These are phyloP conservation scores for Metarhizium sp. DNA, from an alignment of 2,329 filamentous ascomycete species.

Conservation along the genomic window DNA sequence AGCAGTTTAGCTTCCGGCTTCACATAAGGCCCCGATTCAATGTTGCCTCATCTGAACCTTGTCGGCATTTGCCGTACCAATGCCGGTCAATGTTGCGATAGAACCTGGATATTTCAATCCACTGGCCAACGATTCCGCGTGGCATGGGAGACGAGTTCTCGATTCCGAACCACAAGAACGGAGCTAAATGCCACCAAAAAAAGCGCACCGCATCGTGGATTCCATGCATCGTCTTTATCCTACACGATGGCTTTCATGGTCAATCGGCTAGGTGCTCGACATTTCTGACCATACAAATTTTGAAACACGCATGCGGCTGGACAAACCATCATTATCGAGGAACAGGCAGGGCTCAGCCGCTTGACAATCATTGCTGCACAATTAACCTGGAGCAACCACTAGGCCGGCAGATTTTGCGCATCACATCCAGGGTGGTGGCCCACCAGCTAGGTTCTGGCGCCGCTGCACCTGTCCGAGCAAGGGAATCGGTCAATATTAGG, in stretches of 20 bases:
- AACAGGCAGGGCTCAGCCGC: background rate
- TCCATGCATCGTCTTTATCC: background rate
- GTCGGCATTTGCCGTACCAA: slow-evolving; percentile 5
- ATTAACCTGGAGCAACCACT: background rate
- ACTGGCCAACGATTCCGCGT: too few species aligned
- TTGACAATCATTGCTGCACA: background rate
- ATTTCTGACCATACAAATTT: background rate
- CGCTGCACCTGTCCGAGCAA: background rate
- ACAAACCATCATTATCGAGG: background rate
- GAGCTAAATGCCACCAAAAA: background rate
- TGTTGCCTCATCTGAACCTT: slow-evolving; percentile 1
- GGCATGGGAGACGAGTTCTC: background rate
- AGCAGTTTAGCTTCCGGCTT: background rate
- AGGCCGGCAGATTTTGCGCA: background rate
- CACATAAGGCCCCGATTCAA: slow-evolving; percentile 1
- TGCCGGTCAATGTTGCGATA: background rate
- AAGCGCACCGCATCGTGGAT: background rate
- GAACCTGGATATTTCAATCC: background rate
- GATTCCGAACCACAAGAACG: background rate
- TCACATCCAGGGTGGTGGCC: background rate
- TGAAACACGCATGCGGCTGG: background rate
- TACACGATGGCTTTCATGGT: background rate
- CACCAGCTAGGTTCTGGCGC: slow-evolving; percentile 1
- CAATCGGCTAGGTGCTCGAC: background rate
- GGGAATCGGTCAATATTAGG: background rate